Conservation (phyloP, 805 yeast genomes). For the Metschnikowia amazonensis region DNA sequence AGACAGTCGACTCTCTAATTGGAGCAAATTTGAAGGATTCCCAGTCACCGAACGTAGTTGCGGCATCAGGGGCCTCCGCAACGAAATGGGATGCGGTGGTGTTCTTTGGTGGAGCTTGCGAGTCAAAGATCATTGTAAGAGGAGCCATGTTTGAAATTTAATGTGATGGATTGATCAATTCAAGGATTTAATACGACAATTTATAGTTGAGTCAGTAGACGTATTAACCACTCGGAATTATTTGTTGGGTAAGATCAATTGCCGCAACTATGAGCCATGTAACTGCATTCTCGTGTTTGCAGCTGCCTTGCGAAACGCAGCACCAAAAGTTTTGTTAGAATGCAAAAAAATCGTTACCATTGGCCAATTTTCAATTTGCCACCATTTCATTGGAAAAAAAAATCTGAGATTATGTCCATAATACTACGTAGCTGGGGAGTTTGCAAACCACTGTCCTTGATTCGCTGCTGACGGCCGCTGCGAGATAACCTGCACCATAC, state of each 20-base stretch:
- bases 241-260: not conserved
- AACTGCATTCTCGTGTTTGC: conserved; percentile 4
- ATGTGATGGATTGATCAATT: too few species aligned
- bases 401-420: not conserved
- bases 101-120: conserved; percentile 16
- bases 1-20: conserved; percentile 72
- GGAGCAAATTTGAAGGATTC: conserved; percentile 64
- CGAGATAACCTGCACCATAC: not conserved
- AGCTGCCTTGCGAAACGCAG: not conserved
- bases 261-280: conserved; percentile 7
- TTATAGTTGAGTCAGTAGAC: not conserved
- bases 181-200: not conserved
- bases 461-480: not conserved
- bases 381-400: not conserved
- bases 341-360: not conserved
- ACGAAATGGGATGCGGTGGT: conserved; percentile 7
- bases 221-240: too few species aligned
- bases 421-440: not conserved
- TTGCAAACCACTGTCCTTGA: not conserved
- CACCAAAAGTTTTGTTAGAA: not conserved
- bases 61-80: conserved; percentile 21
- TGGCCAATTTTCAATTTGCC: too few species aligned
- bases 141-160: conserved; percentile 7
- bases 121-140: conserved; percentile 16
- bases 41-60: conserved; percentile 53